Conservation (phyloP, 1,139 yeast species). For the Sporopachydermia cereana region DNA sequence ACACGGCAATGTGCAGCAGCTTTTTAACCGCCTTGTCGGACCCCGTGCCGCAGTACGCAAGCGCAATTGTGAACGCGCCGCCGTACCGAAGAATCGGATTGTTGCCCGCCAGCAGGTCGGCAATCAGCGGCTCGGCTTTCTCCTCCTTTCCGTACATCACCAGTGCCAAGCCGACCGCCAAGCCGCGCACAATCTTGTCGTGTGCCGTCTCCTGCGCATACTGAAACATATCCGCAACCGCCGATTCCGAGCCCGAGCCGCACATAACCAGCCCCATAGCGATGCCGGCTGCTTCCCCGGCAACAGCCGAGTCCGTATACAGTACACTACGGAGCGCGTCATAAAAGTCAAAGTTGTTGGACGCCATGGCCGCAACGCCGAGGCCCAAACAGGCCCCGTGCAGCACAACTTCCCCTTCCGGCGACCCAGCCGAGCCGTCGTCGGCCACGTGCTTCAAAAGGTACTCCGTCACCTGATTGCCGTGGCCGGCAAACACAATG, state of each 20-base stretch:
- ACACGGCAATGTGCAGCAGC: conserved; percentile 84
- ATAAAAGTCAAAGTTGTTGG: conserved; percentile 60
- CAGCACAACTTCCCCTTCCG: conserved; percentile 73
- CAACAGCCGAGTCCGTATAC: conserved; percentile 83
- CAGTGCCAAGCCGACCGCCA: conserved; percentile 82
- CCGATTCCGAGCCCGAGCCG: conserved; percentile 74
- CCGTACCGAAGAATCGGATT: conserved; percentile 87
- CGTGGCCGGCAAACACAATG: conserved; percentile 91
- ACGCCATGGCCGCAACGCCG: conserved; percentile 97
- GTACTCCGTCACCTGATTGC: conserved; percentile 75
- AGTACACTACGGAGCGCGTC: conserved; percentile 78
- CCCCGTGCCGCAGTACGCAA: conserved; percentile 96
- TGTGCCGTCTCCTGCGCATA: conserved; percentile 95
- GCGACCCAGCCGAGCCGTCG: conserved; percentile 41
- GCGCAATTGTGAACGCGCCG: conserved; percentile 86
- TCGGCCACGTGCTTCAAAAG: conserved; percentile 52
- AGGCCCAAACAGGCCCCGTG: conserved; percentile 96
- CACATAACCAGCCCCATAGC: conserved; percentile 95
- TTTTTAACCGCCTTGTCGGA: conserved; percentile 78
- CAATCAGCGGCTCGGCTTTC: conserved; percentile 63
- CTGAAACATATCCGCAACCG: conserved; percentile 71
- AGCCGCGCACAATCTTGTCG: conserved; percentile 86
- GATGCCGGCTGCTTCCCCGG: conserved; percentile 95
- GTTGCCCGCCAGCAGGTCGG: conserved; percentile 58
- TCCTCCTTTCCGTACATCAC: conserved; percentile 81